A percentile compares a stretch with the other conserved stretches of the same genome.
Evolutionary conservation across 139 green algal species (phyloP).

Genomic region (Yamagishiella unicocca): DNA sequence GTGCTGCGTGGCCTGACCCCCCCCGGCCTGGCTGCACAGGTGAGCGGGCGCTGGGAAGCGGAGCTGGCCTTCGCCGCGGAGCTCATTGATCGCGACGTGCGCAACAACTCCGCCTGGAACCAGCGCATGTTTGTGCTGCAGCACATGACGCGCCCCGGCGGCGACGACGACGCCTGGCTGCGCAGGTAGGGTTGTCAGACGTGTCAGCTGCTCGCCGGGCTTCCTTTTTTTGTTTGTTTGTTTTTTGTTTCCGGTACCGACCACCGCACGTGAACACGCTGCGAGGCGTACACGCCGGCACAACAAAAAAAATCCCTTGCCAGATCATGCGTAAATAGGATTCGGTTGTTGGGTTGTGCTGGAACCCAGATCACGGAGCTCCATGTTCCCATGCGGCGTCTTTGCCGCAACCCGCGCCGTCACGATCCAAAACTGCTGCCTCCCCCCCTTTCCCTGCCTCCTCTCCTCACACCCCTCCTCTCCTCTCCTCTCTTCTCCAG

Average conservation of each 20-base stretch:
- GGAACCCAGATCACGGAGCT: too few relatives aligned
- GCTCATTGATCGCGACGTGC: constrained; percentile 76
- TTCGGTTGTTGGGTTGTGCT: too few relatives aligned
- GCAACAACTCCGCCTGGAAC: constrained; percentile 94
- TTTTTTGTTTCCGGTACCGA: too few relatives aligned
- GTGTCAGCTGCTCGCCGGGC: neutral
- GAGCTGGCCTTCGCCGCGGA: constrained; percentile 64
- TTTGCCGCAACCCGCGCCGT: too few relatives aligned
- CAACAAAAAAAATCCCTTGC: too few relatives aligned
- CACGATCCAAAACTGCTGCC: neutral
- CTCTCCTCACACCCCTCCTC: neutral
- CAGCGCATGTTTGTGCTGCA: constrained; percentile 81
- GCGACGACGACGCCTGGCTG: constrained; percentile 2
- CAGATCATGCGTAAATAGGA: too few relatives aligned
- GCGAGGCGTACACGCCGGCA: too few relatives aligned
- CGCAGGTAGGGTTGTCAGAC: neutral
- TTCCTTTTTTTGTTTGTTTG: too few relatives aligned
- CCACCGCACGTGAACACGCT: too few relatives aligned
- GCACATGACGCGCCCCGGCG: constrained; percentile 12
- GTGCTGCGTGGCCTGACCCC: too few relatives aligned
- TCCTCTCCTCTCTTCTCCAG: neutral
- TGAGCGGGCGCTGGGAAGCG: constrained; percentile 32
- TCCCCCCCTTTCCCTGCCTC: neutral
- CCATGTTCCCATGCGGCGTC: too few relatives aligned
- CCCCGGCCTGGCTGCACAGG: constrained; percentile 20